Evolutionary conservation across 805 yeast genomes (phyloP), one percentile per base, ranked within the genome.

Genomic region (Hanseniaspora meyeri): DNA sequence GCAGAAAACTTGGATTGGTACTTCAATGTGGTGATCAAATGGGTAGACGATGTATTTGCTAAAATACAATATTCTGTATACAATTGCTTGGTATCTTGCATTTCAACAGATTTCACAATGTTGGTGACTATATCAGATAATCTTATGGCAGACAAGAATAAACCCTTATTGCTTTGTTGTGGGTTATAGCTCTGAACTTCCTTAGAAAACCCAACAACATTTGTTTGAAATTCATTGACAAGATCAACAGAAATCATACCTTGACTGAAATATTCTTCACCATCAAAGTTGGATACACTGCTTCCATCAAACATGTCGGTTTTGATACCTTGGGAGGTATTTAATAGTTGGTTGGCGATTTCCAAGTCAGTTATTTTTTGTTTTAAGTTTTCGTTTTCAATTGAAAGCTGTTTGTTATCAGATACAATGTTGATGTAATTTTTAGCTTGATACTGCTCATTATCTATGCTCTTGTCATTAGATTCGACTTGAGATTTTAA

Each of bases 21-120:
- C 63, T 93, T 75, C 1, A 88, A 78, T 1, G 85, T 76, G 4
- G 91, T 79, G 48, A 87, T 76, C 0, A 81, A 77, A 68, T 82
- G 86, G 29, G 85, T 77, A 27, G 83, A 77, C 0, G 88, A 74
- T 51, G 82, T 82, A 51, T 82, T 76, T 2, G 84, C 74, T 34
- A 76, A 62, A 53, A 71, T 66, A 53, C 80, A 66, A 64, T 70
- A 66, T 59, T 75, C 70, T 57, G 72, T 59, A 52, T 63, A 62
- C 43, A 55, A 48, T 17, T 59, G 52, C 7, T 43, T 27, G 19
- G n/a, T 34, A 14, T 51, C 55, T 24, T 51, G 29, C 20, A 34
- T 43, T 6, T 68, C 63, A 53, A 70, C 67, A 27, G 38, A 29
- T 17, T 37, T 51, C 3, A 68, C 63, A 53, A 70, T 67, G 27